phyloP scores from a whole-genome alignment of 495 filamentous ascomycete genomes.

The Aspergillus cristatus region DNA sequence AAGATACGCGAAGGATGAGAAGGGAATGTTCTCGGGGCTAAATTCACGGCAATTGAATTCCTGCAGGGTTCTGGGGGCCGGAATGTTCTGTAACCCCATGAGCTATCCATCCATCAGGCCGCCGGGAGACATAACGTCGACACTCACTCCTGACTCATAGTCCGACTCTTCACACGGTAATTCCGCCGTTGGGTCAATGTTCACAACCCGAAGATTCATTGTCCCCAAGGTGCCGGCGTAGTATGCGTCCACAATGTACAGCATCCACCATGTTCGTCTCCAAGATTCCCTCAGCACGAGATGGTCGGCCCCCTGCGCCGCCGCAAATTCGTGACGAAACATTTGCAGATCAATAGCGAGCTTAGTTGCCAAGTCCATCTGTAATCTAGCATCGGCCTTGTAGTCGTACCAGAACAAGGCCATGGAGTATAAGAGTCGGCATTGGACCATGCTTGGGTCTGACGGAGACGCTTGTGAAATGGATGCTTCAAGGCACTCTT shows the following conservation, averaged over 20 bases:
- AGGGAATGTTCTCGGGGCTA: constrained; percentile 48
- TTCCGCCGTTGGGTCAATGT: constrained; percentile 47
- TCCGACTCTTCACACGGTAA: constrained; percentile 74
- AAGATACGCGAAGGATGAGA: constrained; percentile 71
- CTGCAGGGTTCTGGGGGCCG: constrained; percentile 48
- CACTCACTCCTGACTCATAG: constrained; percentile 53
- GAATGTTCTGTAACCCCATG: constrained; percentile 44
- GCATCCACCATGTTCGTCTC: constrained; percentile 31
- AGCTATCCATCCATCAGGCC: constrained; percentile 1
- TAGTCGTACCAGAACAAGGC: constrained; percentile 24
- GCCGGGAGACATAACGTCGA: constrained; percentile 1
- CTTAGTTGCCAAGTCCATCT: constrained; percentile 14
- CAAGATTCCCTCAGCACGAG: constrained; percentile 19
- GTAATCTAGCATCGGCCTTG: constrained; percentile 11
- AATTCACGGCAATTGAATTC: constrained; percentile 68
- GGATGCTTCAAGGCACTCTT: constrained; percentile 18
- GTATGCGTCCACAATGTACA: constrained; percentile 22
- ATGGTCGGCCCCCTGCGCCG: constrained; percentile 11
- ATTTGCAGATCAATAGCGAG: constrained; percentile 33
- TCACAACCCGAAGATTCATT: constrained; percentile 40
- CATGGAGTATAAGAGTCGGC: constrained; percentile 23
- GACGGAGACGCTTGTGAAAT: constrained; percentile 49
- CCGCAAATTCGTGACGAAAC: constrained; percentile 13
- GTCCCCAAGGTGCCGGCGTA: constrained; percentile 23
- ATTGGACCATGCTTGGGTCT: constrained; percentile 24